Conservation (phyloP, 441 rosid genomes). For the Aquilaria agallochum region DNA sequence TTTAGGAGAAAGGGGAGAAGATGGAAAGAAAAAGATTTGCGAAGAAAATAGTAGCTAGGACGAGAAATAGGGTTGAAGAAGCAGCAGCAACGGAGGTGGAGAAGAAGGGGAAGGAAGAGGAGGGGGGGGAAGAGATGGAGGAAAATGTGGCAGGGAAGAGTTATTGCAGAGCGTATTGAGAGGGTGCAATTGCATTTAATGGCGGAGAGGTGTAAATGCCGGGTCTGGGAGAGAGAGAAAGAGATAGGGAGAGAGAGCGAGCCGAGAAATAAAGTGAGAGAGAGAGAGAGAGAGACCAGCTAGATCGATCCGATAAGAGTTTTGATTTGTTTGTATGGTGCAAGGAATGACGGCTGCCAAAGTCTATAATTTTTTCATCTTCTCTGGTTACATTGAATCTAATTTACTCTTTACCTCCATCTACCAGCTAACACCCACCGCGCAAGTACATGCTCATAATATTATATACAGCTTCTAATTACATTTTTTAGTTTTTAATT, state of each 20-base stretch:
- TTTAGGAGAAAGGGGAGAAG: neutral
- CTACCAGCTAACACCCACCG: no score
- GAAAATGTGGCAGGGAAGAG: constrained; percentile 47
- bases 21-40: neutral
- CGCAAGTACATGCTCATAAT: no score
- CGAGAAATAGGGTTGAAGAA: constrained; percentile 3
- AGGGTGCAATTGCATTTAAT: constrained; percentile 91
- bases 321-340: constrained; percentile 11
- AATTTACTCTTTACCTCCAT: neutral
- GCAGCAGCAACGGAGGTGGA: neutral
- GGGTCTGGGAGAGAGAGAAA: constrained; percentile 18
- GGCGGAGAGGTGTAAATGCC: constrained; percentile 73
- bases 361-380: constrained; percentile 11
- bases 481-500: no score
- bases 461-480: no score
- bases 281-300: constrained; percentile 6
- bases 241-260: neutral
- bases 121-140: constrained; percentile 26
- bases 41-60: neutral
- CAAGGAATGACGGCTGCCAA: constrained; percentile 54
- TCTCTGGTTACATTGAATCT: neutral
- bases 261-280: neutral
- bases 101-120: constrained; percentile 5
- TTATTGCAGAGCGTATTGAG: constrained; percentile 81
- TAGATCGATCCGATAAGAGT: neutral